A percentile compares a stretch with the other conserved stretches of the same genome.
Evolutionary conservation across 352 stramenopile species (phyloP).

Genomic region (Globisporangium irregulare): DNA sequence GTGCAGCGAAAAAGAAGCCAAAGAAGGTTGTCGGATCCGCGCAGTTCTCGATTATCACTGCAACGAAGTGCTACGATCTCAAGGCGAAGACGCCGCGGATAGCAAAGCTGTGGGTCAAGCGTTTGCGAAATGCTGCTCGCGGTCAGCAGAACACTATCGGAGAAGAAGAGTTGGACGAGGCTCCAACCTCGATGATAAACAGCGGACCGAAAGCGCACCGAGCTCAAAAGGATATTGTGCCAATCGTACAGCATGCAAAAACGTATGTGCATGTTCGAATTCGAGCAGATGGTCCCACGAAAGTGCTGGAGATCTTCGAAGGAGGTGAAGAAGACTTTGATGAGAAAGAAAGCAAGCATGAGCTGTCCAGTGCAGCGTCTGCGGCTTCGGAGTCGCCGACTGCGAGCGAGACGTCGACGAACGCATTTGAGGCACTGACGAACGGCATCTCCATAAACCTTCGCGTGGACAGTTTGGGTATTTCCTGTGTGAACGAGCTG

Average conservation of each 20-base stretch:
- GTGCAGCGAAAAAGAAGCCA: constrained; percentile 17
- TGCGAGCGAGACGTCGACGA: constrained; percentile 72
- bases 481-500: constrained; percentile 86
- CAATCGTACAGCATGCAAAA: constrained; percentile 71
- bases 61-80: constrained; percentile 83
- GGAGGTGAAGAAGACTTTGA: constrained; percentile 85
- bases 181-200: constrained; percentile 23
- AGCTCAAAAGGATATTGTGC: constrained; percentile 31
- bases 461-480: constrained; percentile 69
- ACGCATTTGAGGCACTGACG: constrained; percentile 59
- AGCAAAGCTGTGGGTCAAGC: constrained; percentile 64
- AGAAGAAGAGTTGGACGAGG: constrained; percentile 28
- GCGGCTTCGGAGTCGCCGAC: constrained; percentile 65
- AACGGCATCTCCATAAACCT: constrained; percentile 72
- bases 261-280: constrained; percentile 86
- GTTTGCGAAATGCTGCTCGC: constrained; percentile 63
- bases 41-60: constrained; percentile 86
- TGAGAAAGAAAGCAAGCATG: constrained; percentile 76
- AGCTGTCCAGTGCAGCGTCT: constrained; percentile 63
- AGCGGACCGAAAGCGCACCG: constrained; percentile 29
- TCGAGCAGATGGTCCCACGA: constrained; percentile 85
- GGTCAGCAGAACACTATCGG: constrained; percentile 15
- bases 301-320: constrained; percentile 90
- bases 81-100: constrained; percentile 76
- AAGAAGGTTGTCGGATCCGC: constrained; percentile 42